Conservation (phyloP, 768 basidiomycete species). For the Mycena galericulata region DNA sequence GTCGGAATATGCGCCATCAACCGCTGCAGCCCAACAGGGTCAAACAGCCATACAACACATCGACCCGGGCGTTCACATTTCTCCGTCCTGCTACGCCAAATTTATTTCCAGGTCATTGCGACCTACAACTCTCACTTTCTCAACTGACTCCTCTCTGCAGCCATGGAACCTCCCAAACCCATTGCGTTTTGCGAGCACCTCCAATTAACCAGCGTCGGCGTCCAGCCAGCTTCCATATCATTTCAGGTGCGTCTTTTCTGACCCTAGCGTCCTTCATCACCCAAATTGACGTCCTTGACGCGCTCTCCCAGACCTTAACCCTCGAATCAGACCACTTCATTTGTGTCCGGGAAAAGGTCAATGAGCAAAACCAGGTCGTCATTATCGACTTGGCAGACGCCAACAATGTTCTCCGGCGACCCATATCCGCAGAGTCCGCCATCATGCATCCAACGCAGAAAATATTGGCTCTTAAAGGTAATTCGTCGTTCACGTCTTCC, state of each 20-base stretch:
- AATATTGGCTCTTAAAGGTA: conserved; percentile 95
- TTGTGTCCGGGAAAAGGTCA: conserved; percentile 95
- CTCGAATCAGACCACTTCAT: conserved; percentile 99
- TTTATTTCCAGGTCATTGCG: conserved; percentile 28
- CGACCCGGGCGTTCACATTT: conserved; percentile 21
- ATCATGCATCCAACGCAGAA: conserved; percentile 99
- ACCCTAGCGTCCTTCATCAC: not conserved
- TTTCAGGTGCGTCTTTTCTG: conserved; percentile 79
- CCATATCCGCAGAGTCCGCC: conserved; percentile 98
- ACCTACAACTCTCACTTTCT: not conserved
- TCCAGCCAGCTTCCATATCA: conserved; percentile 96
- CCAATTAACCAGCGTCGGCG: conserved; percentile 94
- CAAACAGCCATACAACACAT: conserved; percentile 3
- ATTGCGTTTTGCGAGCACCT: conserved; percentile 92
- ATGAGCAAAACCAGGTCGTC: conserved; percentile 97
- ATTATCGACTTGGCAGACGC: conserved; percentile 98
- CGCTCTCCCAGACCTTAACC: conserved; percentile 77
- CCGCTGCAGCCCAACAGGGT: not conserved
- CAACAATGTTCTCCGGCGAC: conserved; percentile 95
- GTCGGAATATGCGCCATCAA: conserved; percentile 11
- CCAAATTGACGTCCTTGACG: not conserved
- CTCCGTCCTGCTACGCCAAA: conserved; percentile 25
- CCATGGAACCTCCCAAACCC: conserved; percentile 72
- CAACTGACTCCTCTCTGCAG: conserved; percentile 23
- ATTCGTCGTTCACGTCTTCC: conserved; percentile 10